Evolutionary conservation across 805 yeast genomes (phyloP), one percentile per base, ranked within the genome.

Genomic region (Candida manassasensis): DNA sequence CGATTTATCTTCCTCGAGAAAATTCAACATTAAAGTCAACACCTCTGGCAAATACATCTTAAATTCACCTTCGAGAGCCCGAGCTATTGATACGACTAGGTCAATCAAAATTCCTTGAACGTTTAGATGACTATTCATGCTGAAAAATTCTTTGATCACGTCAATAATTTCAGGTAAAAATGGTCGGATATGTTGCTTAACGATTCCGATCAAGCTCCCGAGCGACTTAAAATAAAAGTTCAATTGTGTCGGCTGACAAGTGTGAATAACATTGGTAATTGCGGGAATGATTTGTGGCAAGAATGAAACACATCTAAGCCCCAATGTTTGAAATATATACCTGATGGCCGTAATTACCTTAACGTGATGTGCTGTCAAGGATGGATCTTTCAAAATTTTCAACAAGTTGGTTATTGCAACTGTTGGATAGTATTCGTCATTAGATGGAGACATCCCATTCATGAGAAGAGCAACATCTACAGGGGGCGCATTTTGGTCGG

Each of bases 291-390:
- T 85, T 39, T 86, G 86, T 19, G 84, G 84, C 37, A 94, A 61
- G 54, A 86, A 90, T n/a, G 89, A 79, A 11, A 89, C 93, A 57
- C 96, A 89, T 37, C 90, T 78, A 38, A 84, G 67, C 0, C 97
- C 96, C 42, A 93, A 67, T 1, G 94, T 82, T 55, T 84, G 87
- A 67, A 89, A 89, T 30, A 93, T 89, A 47, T 83, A 81, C 75
- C 88, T 83, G 28, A 93, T 82, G 0, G 97, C 94, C 49, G 89
- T 96, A n/a, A 89, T 85, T 18, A 88, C 95, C 13, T 86, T 81
- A 3, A 89, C 84, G 53, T 93, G 97, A 52, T 89, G 95, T 0
- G 84, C 69, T 7, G 86, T 80, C 38, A 90, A 67, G 0, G 97
- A 85, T 0, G 84, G 77, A 56, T 93, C 98, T 44, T 82, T 81